These are phyloP conservation scores for Lantana camara DNA, from an alignment of 257 asterid genomes.

Conservation along the genomic window DNA sequence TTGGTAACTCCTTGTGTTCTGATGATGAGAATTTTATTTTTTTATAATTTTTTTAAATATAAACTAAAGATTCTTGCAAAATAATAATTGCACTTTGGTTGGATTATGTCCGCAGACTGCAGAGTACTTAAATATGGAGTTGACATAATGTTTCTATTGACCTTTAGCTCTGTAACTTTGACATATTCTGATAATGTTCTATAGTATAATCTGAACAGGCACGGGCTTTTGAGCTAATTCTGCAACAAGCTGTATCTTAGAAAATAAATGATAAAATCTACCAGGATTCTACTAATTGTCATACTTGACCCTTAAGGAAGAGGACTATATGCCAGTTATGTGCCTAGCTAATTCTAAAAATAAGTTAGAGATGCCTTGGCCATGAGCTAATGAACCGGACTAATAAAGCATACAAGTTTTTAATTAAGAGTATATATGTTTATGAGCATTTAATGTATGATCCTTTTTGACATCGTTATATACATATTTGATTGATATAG, in stretches of 20 bases:
- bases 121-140: not conserved
- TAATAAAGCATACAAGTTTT: not conserved
- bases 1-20: not conserved
- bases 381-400: constrained; percentile 5
- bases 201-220: not conserved
- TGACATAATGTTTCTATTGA: not conserved
- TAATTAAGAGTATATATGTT: constrained; percentile 3
- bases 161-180: not conserved
- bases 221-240: not conserved
- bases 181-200: not conserved
- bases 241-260: not conserved
- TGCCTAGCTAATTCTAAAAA: not conserved
- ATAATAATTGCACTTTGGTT: not conserved
- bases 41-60: not conserved
- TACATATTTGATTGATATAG: constrained; percentile 39
- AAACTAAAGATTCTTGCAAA: not conserved
- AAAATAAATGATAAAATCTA: not conserved
- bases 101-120: not conserved
- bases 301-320: not conserved
- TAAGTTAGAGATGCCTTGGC: not conserved
- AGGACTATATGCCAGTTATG: not conserved
- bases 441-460: not conserved
- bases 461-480: not conserved
- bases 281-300: not conserved
- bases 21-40: not conserved